phyloP scores from a whole-genome alignment of 1,284 basidiomycete genomes.

The Termitomyces sp. region DNA sequence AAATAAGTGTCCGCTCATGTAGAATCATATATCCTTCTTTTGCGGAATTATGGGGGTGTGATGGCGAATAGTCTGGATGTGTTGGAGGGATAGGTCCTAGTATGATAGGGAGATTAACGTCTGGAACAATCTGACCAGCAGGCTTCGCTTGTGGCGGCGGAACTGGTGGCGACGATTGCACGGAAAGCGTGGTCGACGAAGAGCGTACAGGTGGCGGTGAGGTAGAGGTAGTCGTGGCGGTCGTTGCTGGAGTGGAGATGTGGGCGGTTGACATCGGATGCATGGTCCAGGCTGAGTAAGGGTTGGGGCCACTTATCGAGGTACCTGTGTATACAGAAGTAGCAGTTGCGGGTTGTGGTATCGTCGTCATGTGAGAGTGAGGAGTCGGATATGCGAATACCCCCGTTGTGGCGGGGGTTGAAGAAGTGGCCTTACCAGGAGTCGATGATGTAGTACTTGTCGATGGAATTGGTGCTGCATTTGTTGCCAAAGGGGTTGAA shows the following conservation, averaged over 20 bases:
- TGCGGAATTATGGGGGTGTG: conserved; percentile 50
- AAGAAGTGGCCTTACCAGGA: conserved; percentile 4
- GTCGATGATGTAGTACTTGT: conserved; percentile 9
- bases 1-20: conserved; percentile 78
- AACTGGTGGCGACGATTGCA: conserved; percentile 6
- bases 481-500: conserved; percentile 11
- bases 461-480: conserved; percentile 9
- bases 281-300: conserved; percentile 37
- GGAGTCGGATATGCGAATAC: conserved; percentile 36
- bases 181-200: conserved; percentile 11
- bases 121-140: conserved; percentile 26
- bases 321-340: conserved; percentile 34
- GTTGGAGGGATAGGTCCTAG: conserved; percentile 40
- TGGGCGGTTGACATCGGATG: conserved; percentile 27
- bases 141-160: conserved; percentile 5
- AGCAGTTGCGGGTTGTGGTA: conserved; percentile 21
- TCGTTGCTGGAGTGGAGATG: conserved; percentile 5
- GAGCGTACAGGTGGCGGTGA: conserved; percentile 15
- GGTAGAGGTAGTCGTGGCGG: conserved; percentile 12
- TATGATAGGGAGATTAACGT: conserved; percentile 41
- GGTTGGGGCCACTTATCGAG: conserved; percentile 30
- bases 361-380: conserved; percentile 17
- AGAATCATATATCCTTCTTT: conserved; percentile 67
- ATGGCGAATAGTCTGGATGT: conserved; percentile 39
- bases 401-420: conserved; percentile 29